Evolutionary conservation across 345 rosid species (phyloP), one percentile per base, ranked within the genome.

Genomic region (Geranium rotundifolium): DNA sequence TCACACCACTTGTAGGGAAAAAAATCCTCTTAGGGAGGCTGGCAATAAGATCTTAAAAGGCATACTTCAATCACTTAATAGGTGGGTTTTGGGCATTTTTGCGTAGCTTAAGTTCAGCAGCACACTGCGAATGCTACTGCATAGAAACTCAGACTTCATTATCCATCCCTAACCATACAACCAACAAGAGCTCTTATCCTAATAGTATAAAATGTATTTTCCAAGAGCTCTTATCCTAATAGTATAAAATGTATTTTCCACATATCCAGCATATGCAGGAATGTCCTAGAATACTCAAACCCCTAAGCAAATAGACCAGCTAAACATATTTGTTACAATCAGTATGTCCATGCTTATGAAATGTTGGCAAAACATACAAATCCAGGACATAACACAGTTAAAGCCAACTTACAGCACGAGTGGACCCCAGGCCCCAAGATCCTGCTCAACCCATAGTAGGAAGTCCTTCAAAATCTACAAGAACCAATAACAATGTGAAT

Each of bases 351-450:
- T 23, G 27, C 27, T 23, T 23, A 23, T 23, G 27, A 23, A 23
- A n/a, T n/a, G n/a, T 29, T 49, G 13, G 41, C 41, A 8, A 34
- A 46, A 34, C 16, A 34, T 34, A 34, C 10, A 5, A 34, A 34
- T 23, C 41, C 41, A 1, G 2, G 1, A 34, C 41, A 34, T 8
- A 34, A 34, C 6, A 34, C 0, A 34, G 41, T 34, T 34, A 4
- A 34, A 34, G 10, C 7, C 10, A 4, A 81, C 96, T 90, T 80
- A 95, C 99, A 95, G 64, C 18, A 77, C 97, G 34, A 95, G 81
- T 6, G 99, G 99, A 71, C 99, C 99, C 97, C 96, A 95, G 61
- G 90, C 84, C 29, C 99, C 99, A 63, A 95, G 91, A 72, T 95
- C 96, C 72, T 79, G 70, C 29, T 90, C 85, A 75, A 95, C 97